Conservation (phyloP, 2,329 filamentous ascomycete genomes). For the Drechslerella stenobrocha region DNA sequence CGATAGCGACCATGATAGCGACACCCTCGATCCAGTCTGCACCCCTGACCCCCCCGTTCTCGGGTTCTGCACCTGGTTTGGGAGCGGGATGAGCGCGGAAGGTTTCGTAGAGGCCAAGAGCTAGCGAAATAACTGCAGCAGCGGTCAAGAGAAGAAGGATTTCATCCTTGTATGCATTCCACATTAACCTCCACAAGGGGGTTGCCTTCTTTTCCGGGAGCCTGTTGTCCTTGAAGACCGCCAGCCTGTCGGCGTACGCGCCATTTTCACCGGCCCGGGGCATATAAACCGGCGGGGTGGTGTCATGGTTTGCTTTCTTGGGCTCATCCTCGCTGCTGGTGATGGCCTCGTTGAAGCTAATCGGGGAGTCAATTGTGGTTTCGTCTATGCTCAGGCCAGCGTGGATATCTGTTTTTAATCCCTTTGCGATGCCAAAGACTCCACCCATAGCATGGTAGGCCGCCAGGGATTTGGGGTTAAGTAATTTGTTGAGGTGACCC, state of each 20-base stretch:
- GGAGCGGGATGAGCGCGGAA: constrained; percentile 55
- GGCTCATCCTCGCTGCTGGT: constrained; percentile 51
- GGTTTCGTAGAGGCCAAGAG: constrained; percentile 70
- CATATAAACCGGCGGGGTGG: constrained; percentile 27
- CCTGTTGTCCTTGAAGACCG: constrained; percentile 65
- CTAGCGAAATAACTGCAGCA: constrained; percentile 70
- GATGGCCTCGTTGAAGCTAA: constrained; percentile 61
- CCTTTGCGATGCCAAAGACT: constrained; percentile 60
- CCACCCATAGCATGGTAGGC: constrained; percentile 63
- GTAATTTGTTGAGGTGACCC: constrained; percentile 61
- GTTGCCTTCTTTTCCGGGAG: constrained; percentile 68
- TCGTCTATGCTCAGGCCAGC: constrained; percentile 62
- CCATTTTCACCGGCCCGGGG: constrained; percentile 12
- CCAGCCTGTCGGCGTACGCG: constrained; percentile 61
- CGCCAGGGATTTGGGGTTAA: constrained; percentile 60
- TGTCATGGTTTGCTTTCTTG: constrained; percentile 36
- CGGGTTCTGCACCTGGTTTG: constrained; percentile 58
- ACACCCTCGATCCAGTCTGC: constrained; percentile 82
- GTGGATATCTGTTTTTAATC: constrained; percentile 60
- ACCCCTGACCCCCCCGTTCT: constrained; percentile 20
- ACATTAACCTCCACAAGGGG: constrained; percentile 65
- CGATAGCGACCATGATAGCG: constrained; percentile 77
- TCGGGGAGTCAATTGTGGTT: constrained; percentile 57
- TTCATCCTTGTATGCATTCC: constrained; percentile 74
- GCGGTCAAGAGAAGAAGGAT: constrained; percentile 71